Conservation (phyloP, 352 stramenopile genomes). For the Globisporangium splendens region DNA sequence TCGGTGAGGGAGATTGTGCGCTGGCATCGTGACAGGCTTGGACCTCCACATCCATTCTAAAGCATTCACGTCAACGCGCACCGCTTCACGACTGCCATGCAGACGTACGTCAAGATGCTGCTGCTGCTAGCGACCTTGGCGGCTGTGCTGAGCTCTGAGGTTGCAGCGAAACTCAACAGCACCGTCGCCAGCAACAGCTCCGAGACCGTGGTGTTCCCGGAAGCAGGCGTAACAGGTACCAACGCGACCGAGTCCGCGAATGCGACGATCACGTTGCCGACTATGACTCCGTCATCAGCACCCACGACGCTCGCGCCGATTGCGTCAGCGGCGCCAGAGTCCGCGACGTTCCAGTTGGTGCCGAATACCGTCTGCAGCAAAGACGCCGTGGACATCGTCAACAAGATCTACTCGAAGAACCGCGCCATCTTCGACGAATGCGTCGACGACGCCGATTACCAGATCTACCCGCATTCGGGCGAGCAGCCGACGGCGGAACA, state of each 20-base stretch:
- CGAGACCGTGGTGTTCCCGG: background rate
- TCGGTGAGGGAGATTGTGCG: too few relatives aligned
- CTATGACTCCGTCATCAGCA: background rate
- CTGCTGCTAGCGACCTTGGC: background rate
- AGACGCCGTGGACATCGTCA: constrained; percentile 35
- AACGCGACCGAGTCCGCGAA: background rate
- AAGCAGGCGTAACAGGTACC: background rate
- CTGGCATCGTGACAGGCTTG: too few relatives aligned
- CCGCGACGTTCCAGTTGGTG: constrained; percentile 41
- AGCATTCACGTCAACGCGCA: background rate
- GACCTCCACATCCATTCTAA: too few relatives aligned
- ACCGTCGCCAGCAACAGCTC: background rate
- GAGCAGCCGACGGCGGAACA: constrained; percentile 41
- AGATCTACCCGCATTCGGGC: constrained; percentile 59
- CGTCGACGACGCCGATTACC: constrained; percentile 45
- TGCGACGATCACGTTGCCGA: background rate
- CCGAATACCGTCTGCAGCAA: constrained; percentile 35
- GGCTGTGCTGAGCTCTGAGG: background rate
- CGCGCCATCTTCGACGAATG: constrained; percentile 53
- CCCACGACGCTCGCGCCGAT: constrained; percentile 24
- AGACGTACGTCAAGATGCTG: background rate
- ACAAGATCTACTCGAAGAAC: constrained; percentile 58
- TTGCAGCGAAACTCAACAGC: too few relatives aligned
- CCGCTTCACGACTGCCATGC: background rate
- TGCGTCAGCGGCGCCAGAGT: constrained; percentile 34